Evolutionary conservation across 768 basidiomycete species (phyloP).

Genomic region (Butyriboletus loyo): DNA sequence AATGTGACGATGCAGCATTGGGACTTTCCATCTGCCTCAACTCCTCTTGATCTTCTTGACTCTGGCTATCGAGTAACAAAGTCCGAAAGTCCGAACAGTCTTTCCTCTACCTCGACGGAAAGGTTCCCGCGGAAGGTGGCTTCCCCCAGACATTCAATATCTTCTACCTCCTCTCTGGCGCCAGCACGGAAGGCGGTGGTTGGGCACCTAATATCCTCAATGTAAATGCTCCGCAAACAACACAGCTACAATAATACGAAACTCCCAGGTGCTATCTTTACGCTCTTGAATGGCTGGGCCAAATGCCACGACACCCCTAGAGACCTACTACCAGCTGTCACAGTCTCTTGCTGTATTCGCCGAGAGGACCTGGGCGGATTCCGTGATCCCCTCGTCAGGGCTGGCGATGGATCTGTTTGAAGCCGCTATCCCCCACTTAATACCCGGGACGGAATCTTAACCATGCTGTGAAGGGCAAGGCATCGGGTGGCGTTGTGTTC

Average conservation of each 20-base stretch:
- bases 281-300: conserved; percentile 44
- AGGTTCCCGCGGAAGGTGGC: conserved; percentile 31
- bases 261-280: conserved; percentile 36
- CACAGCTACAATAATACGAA: conserved; percentile 26
- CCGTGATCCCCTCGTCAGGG: conserved; percentile 32
- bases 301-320: conserved; percentile 42
- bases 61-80: conserved; percentile 38
- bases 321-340: conserved; percentile 43
- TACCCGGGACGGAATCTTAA: conserved; percentile 43
- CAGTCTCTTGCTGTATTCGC: conserved; percentile 39
- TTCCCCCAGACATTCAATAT: conserved; percentile 34
- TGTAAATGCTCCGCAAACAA: conserved; percentile 31
- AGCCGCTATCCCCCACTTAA: conserved; percentile 36
- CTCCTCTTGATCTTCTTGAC: conserved; percentile 33
- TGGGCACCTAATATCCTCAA: conserved; percentile 39
- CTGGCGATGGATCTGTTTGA: conserved; percentile 38
- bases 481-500: conserved; percentile 30
- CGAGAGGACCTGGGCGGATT: conserved; percentile 45
- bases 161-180: conserved; percentile 32
- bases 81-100: conserved; percentile 35
- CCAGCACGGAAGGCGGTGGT: conserved; percentile 24
- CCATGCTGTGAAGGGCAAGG: conserved; percentile 31
- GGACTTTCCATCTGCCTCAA: conserved; percentile 33
- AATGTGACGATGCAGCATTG: conserved; percentile 46
- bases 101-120: conserved; percentile 39